Base-by-base conservation (phyloP, 169 alveolate genomes). In the Cryptosporidium bovis region DNA sequence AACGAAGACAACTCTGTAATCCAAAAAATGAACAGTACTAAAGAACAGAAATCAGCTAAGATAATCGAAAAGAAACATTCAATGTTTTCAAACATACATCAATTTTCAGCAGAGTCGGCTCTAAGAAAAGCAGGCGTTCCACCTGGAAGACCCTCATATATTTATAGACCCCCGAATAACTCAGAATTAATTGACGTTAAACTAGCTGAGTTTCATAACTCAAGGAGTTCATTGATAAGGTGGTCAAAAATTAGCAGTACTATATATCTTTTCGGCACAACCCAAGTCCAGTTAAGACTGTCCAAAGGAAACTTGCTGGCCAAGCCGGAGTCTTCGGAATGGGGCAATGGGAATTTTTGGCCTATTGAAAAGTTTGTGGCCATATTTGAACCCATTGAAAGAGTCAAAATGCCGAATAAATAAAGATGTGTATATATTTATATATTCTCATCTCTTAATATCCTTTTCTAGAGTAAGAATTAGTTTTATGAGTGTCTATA, bases 331-430 rank as follows among this genome's bases (percentile, higher is more conserved):
- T 77, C 87, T 34, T 77, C 77, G 7, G 87, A 77, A 60, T 77
- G 87, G 87, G 87, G 87, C 8, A 77, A 56, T 77, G 87, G 87
- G 13, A 77, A 60, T 36, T 77, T 77, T n/a, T 77, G 87, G 69
- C 87, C 87, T 16, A 77, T 77, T 6, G 87, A 77, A 62, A 77
- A 77, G 64, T 77, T 77, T 77, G 87, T 77, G 24, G 58, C 87
- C 16, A 40, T 77, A 20, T 77, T 77, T 77, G 87, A 77, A 27
- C 87, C 87, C 15, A 77, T 77, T 44, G 87, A 77, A n/a, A 77
- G 87, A 46, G 71, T 71, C 3, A 77, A 77, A 44, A 77, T 77
- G 87, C 64, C 64, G 6, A 53, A 53, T 13, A 53, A 53, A 5
- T 53, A 53, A 53, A 53, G 7, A n/a, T 53, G 6, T 20, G 18